Conservation (phyloP, 768 basidiomycete genomes). For the Aureoboletus auriporus region DNA sequence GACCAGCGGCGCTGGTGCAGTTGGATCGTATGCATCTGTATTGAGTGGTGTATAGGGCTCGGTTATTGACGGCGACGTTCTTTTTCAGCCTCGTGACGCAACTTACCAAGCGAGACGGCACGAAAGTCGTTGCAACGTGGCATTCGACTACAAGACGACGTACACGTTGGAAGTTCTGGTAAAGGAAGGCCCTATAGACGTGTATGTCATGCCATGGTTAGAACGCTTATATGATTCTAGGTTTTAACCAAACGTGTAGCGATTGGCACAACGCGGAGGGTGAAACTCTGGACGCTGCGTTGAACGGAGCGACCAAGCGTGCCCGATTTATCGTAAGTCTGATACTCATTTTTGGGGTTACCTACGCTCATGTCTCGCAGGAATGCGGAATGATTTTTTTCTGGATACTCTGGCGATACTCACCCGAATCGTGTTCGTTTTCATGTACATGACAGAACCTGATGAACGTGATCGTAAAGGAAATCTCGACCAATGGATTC, state of each 20-base stretch:
- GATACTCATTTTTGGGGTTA: not conserved
- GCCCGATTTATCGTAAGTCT: constrained; percentile 47
- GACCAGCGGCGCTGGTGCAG: constrained; percentile 42
- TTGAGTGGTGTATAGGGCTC: not conserved
- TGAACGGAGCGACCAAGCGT: constrained; percentile 39
- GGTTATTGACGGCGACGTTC: not conserved
- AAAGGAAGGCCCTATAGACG: constrained; percentile 54
- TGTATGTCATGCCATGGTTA: constrained; percentile 28
- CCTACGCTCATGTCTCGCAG: constrained; percentile 1
- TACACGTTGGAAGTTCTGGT: constrained; percentile 47
- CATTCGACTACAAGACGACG: constrained; percentile 71
- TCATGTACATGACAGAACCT: not conserved
- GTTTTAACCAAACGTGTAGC: not conserved
- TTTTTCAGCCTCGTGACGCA: constrained; percentile 43
- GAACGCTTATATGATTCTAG: not conserved
- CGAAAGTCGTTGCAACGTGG: constrained; percentile 68
- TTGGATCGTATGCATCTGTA: constrained; percentile 50
- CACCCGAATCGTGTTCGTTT: not conserved
- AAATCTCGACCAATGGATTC: constrained; percentile 45
- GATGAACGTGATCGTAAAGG: constrained; percentile 29
- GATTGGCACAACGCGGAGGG: constrained; percentile 55
- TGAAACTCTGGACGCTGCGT: constrained; percentile 51
- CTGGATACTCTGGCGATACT: not conserved
- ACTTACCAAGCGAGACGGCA: constrained; percentile 46
- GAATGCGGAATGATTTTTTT: constrained; percentile 33